Evolutionary conservation across 345 rosid genomes (phyloP).

Genomic region (Eucalyptus paniculata): DNA sequence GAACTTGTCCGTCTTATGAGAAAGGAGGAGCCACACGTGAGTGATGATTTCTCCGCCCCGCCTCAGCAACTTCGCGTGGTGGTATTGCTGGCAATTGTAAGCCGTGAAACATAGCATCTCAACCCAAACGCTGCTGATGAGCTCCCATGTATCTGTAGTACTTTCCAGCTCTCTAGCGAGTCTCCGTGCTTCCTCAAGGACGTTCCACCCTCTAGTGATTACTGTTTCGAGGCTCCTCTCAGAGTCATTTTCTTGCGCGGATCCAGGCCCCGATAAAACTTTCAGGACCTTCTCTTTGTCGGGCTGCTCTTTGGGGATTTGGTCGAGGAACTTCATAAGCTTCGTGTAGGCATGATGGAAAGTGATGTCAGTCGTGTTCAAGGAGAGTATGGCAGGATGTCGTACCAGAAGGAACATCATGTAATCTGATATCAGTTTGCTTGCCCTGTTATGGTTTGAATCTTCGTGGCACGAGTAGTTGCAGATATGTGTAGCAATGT

Average conservation of each 20-base stretch:
- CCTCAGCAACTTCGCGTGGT: not conserved
- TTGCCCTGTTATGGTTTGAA: not conserved
- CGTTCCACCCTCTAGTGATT: not conserved
- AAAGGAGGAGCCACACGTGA: not conserved
- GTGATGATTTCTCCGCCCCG: not conserved
- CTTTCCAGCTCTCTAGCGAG: not conserved
- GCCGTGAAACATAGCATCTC: not conserved
- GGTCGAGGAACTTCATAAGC: not conserved
- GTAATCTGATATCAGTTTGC: constrained; percentile 1
- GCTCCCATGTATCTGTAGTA: not conserved
- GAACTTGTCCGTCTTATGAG: not conserved
- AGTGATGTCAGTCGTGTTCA: not conserved
- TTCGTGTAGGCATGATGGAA: not conserved
- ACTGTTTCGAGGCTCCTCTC: not conserved
- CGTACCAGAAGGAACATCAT: not conserved
- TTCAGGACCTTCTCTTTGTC: not conserved
- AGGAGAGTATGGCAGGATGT: not conserved
- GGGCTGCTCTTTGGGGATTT: not conserved
- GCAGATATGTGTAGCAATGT: constrained; percentile 6
- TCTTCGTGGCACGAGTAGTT: not conserved
- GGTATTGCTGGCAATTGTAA: not conserved
- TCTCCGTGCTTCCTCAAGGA: not conserved
- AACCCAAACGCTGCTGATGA: not conserved
- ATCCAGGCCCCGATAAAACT: not conserved
- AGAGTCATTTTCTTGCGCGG: no score